phyloP scores from a whole-genome alignment of 768 basidiomycete species.

The Kwoniella dejecticola region DNA sequence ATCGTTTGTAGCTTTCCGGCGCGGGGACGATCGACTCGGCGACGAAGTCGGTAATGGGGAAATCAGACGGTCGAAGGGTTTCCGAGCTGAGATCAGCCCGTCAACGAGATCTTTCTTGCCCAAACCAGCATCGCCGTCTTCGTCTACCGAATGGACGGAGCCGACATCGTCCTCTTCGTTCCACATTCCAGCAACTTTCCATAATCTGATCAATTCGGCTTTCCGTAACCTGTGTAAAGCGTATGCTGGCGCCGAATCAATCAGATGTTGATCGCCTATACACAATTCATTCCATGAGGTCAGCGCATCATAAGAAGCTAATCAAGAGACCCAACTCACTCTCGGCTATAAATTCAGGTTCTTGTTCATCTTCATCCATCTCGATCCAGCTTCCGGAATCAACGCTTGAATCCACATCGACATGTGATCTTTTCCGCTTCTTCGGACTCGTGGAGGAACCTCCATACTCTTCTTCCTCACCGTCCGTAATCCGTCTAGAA shows the following conservation, averaged over 20 bases:
- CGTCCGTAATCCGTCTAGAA: background rate
- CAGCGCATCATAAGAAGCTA: background rate
- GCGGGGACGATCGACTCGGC: conserved; percentile 14
- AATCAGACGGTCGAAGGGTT: conserved; percentile 14
- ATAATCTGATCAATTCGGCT: conserved; percentile 52
- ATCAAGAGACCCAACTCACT: conserved; percentile 27
- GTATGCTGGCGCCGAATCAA: conserved; percentile 47
- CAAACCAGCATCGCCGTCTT: conserved; percentile 38
- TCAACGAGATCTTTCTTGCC: conserved; percentile 53
- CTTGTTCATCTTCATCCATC: conserved; percentile 41
- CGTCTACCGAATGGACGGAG: conserved; percentile 18
- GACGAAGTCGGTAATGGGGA: conserved; percentile 22
- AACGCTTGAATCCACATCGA: conserved; percentile 20
- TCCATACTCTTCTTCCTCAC: conserved; percentile 8
- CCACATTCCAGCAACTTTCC: conserved; percentile 55
- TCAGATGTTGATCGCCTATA: conserved; percentile 51
- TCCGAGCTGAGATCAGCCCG: conserved; percentile 42
- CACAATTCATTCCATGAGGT: background rate
- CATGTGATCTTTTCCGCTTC: conserved; percentile 38
- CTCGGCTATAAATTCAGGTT: conserved; percentile 49
- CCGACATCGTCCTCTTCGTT: conserved; percentile 29
- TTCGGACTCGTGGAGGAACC: conserved; percentile 24
- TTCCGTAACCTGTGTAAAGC: conserved; percentile 48
- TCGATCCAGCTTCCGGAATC: conserved; percentile 42
- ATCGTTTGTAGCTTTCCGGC: conserved; percentile 9